Evolutionary conservation across 2,329 filamentous ascomycete genomes (phyloP).

Genomic region (Phialocephala subalpina): DNA sequence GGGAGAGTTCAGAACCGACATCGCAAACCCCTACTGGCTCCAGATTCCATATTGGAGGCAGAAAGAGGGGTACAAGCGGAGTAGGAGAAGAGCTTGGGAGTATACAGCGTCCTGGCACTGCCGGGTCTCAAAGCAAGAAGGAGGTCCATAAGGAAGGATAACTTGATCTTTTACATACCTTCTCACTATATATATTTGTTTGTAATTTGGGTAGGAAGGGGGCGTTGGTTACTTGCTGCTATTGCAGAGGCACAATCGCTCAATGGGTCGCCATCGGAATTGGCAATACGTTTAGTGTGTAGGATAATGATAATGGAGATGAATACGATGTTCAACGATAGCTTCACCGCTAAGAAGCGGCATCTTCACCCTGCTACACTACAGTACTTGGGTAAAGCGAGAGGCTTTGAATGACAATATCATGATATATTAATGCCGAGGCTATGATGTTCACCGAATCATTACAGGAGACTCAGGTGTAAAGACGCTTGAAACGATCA

Average conservation of each 20-base stretch:
- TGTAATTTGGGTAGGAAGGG: conserved; percentile 10
- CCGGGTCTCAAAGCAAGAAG: conserved; percentile 32
- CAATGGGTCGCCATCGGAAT: conserved; percentile 13
- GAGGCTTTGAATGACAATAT: background rate
- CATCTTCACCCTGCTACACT: background rate
- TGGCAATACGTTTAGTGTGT: conserved; percentile 13
- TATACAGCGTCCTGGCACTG: conserved; percentile 52
- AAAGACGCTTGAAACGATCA: too few species aligned
- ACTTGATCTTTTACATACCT: background rate
- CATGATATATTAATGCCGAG: too few species aligned
- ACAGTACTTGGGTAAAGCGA: background rate
- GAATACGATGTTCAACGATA: background rate
- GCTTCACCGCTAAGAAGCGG: background rate
- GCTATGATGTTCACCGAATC: too few species aligned
- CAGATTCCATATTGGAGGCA: conserved; percentile 72
- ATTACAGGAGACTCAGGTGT: too few species aligned
- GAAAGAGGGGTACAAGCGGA: conserved; percentile 76
- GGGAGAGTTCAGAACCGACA: conserved; percentile 54
- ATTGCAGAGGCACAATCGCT: conserved; percentile 27
- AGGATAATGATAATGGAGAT: conserved; percentile 31
- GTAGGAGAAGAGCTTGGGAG: conserved; percentile 75
- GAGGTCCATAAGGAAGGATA: conserved; percentile 42
- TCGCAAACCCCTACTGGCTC: conserved; percentile 55
- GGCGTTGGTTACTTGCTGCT: conserved; percentile 18
- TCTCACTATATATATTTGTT: conserved; percentile 17